Evolutionary conservation across 225 moss, liverwort and hornwort species (phyloP), one percentile per base, ranked within the genome.

Genomic region (Sphagnum contortum): DNA sequence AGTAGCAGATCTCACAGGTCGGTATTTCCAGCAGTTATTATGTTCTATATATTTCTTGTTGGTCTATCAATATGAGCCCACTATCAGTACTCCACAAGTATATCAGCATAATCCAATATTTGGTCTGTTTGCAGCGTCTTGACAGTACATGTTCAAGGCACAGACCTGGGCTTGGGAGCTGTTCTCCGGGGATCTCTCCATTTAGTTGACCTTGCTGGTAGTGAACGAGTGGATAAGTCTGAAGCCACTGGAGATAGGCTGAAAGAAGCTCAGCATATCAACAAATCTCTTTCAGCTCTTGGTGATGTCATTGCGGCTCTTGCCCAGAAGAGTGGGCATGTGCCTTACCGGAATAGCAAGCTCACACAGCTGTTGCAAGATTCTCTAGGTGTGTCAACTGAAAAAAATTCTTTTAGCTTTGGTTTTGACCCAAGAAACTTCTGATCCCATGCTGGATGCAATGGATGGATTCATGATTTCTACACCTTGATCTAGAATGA

Each of bases 241-340:
- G 94, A 94, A 76, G 94, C 85, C 52, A 94, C 94, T 8, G 94
- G 94, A 13, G 94, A 94, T 57, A 80, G 94, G 67, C 71, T 94
- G 59, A 94, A 94, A 78, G 94, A 94, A 80, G 94, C 94, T 48
- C 91, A 91, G 62, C 94, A 94, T 51, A 94, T 94, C 77, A 94
- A 94, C 75, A 94, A 86, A 70, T 94, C 94, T 29, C 85, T 94
- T 45, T 94, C 94, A 60, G 94, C 94, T 44, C 79, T 94, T 66
- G 94, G 94, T 70, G 94, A 94, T 72, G 94, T 94, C 9, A 94
- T 94, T 59, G 83, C 89, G 66, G 91, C 94, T 5, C 80, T 94
- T 50, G 91, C 94, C 7, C 94, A 90, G 48, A 94, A 91, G 72
- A 89, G 80, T 60, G 78, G 75, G n/a, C 94, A 94, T 66, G 89